A percentile compares a stretch with the other conserved stretches of the same genome.
These are phyloP conservation scores for Candolleomyces efflorescens DNA, from an alignment of 768 basidiomycete species.

Conservation along the genomic window DNA sequence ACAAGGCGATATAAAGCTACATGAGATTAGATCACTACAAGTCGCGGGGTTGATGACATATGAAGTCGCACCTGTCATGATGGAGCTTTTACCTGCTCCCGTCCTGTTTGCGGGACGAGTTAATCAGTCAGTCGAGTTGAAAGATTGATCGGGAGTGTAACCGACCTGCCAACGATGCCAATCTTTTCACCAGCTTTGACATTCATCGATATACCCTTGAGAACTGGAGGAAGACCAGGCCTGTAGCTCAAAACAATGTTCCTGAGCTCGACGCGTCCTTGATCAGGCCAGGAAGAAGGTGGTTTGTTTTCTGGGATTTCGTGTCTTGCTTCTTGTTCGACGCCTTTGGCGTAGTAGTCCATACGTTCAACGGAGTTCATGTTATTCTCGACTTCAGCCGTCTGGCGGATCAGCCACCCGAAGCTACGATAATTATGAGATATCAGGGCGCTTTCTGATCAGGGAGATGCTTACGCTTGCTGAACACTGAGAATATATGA, in stretches of 20 bases:
- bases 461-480: conserved; percentile 41
- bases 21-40: not conserved
- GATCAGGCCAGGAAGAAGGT: conserved; percentile 64
- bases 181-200: conserved; percentile 82
- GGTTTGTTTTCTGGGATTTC: conserved; percentile 58
- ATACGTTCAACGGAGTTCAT: conserved; percentile 92
- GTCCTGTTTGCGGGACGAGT: conserved; percentile 38
- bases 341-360: conserved; percentile 70
- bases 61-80: conserved; percentile 59
- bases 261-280: conserved; percentile 71
- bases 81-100: conserved; percentile 85
- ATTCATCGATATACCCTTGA: conserved; percentile 76
- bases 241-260: conserved; percentile 79
- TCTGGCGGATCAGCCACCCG: conserved; percentile 73
- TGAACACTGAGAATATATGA: conserved; percentile 81
- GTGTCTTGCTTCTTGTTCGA: conserved; percentile 82
- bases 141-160: not conserved
- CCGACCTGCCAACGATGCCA: conserved; percentile 73
- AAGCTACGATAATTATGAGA: conserved; percentile 38
- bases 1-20: conserved; percentile 78
- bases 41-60: not conserved
- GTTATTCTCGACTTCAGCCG: conserved; percentile 86
- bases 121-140: not conserved
- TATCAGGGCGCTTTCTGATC: not conserved
- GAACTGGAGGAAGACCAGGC: conserved; percentile 80